These are phyloP conservation scores for Gracilaria domingensis DNA, from an alignment of 23 red algal genomes.

Conservation along the genomic window DNA sequence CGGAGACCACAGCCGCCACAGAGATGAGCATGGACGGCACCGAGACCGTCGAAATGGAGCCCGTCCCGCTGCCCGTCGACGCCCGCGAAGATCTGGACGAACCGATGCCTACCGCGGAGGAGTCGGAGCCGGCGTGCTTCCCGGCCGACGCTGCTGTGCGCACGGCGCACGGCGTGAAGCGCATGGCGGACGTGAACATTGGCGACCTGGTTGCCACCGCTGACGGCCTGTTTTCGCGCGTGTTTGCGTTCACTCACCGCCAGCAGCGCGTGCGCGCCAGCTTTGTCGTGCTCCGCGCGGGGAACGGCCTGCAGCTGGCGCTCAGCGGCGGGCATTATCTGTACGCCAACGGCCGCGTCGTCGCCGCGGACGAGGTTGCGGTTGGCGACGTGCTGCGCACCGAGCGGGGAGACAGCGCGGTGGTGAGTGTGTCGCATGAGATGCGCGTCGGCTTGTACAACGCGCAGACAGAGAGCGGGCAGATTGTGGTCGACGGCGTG, in stretches of 20 bases:
- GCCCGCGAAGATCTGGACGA: not conserved
- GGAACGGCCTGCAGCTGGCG: constrained; percentile 9
- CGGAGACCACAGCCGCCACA: not conserved
- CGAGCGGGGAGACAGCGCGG: not conserved
- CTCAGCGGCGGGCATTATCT: constrained; percentile 35
- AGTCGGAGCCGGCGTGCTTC: constrained; percentile 22
- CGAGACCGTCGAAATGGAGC: not conserved
- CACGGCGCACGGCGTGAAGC: not conserved
- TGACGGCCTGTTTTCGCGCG: constrained; percentile 16
- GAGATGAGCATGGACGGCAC: not conserved
- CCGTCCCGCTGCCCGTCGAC: not conserved
- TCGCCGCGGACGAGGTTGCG: not conserved
- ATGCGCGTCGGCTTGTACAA: constrained; percentile 27
- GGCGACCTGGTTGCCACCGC: constrained; percentile 18
- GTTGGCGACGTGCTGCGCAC: not conserved
- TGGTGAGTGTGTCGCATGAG: not conserved
- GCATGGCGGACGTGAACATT: constrained; percentile 18
- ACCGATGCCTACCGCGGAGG: not conserved
- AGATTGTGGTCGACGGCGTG: constrained; percentile 61
- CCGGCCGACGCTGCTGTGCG: constrained; percentile 14
- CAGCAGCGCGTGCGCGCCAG: not conserved
- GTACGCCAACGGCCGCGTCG: not conserved
- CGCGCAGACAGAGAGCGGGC: constrained; percentile 50
- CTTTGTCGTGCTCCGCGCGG: constrained; percentile 22
- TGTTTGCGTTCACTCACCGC: constrained; percentile 46